Percentiles rank a stretch among this genome's conserved stretches.
Evolutionary conservation across 2,329 filamentous ascomycete species (phyloP).

Genomic region (Endoconidiophora polonica): DNA sequence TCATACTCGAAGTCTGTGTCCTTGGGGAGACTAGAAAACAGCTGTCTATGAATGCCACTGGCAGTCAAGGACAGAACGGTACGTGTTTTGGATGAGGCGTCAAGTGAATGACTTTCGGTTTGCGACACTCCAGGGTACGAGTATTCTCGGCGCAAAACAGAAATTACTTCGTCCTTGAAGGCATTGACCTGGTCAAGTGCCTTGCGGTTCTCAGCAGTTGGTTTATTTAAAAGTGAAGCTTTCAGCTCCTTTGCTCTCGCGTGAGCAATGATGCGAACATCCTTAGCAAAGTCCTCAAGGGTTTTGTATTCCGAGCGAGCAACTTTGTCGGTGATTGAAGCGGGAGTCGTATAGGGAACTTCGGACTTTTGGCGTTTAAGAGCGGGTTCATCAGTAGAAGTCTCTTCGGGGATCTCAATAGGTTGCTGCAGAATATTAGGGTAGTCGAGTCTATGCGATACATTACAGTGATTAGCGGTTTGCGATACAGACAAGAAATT

Average conservation of each 20-base stretch:
- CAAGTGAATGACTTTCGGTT: neutral
- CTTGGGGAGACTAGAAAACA: conserved; percentile 66
- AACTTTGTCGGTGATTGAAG: conserved; percentile 38
- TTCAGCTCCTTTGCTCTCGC: conserved; percentile 33
- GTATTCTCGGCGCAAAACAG: conserved; percentile 44
- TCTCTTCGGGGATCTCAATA: conserved; percentile 36
- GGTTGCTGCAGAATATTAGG: conserved; percentile 20
- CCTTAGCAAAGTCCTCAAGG: conserved; percentile 48
- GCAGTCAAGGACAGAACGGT: conserved; percentile 63
- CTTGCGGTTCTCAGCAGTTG: conserved; percentile 12
- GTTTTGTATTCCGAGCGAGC: conserved; percentile 35
- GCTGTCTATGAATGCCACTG: conserved; percentile 54
- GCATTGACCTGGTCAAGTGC: conserved; percentile 5
- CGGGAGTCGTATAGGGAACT: conserved; percentile 21
- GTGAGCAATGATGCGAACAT: conserved; percentile 33
- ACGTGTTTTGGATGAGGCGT: conserved; percentile 8
- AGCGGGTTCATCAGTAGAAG: conserved; percentile 33
- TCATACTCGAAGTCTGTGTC: conserved; percentile 16
- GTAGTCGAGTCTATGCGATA: conserved; percentile 32
- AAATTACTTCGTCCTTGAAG: conserved; percentile 35
- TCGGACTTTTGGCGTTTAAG: conserved; percentile 44
- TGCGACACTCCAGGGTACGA: conserved; percentile 25
- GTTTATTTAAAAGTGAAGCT: conserved; percentile 18
- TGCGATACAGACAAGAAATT: neutral
- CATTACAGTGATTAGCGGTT: neutral